These are phyloP conservation scores for Clathrus columnatus DNA, from an alignment of 768 basidiomycete genomes.

Conservation along the genomic window DNA sequence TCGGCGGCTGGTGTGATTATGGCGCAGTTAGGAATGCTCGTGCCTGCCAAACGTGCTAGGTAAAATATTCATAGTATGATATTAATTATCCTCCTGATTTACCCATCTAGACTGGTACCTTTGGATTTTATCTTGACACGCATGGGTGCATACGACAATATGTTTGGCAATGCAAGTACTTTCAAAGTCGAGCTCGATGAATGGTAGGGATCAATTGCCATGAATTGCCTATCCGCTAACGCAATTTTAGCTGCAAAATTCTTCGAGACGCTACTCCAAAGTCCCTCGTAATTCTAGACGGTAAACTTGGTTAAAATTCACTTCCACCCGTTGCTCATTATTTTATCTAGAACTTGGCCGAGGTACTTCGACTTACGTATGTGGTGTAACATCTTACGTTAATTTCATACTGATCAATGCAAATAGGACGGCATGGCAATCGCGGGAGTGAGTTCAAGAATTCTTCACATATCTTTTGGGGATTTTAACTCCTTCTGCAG, in stretches of 20 bases:
- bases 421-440: constrained; percentile 99
- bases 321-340: neutral
- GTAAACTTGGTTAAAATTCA: constrained; percentile 42
- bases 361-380: constrained; percentile 89
- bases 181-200: constrained; percentile 99
- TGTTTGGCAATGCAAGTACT: constrained; percentile 90
- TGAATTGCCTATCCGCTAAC: neutral
- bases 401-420: constrained; percentile 6
- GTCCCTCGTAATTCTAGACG: constrained; percentile 91
- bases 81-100: neutral
- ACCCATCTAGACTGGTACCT: constrained; percentile 57
- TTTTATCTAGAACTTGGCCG: constrained; percentile 68
- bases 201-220: constrained; percentile 42
- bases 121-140: constrained; percentile 90
- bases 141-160: constrained; percentile 98
- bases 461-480: neutral
- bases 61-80: constrained; percentile 23
- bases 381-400: constrained; percentile 16
- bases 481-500: constrained; percentile 25
- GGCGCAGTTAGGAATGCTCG: constrained; percentile 93
- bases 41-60: constrained; percentile 79
- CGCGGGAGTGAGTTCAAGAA: constrained; percentile 53
- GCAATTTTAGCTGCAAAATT: constrained; percentile 70
- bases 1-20: constrained; percentile 92
- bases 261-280: constrained; percentile 88